Conservation (phyloP, 208 protist genomes). For the Trypanosoma cruzi region DNA sequence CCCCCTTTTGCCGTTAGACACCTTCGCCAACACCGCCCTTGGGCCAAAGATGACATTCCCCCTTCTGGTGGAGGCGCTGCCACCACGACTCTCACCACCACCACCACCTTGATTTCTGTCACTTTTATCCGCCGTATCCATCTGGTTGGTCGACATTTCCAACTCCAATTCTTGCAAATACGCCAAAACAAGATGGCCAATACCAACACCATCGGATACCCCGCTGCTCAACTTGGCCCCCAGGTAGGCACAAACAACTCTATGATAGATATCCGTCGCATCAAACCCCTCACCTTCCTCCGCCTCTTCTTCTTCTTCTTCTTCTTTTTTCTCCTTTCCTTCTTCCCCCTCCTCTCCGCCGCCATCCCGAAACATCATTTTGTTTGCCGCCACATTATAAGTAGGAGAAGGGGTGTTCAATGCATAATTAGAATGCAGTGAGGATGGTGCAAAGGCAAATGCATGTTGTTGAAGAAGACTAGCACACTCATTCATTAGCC, state of each 20-base stretch:
- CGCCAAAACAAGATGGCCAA: slow-evolving; percentile 26
- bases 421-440: neutral
- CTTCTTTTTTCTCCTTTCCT: neutral
- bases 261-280: slow-evolving; percentile 24
- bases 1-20: neutral
- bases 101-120: no score
- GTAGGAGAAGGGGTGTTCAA: neutral
- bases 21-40: slow-evolving; percentile 10
- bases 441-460: slow-evolving; percentile 1
- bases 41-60: no score
- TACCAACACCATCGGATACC: slow-evolving; percentile 15
- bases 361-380: neutral
- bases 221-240: slow-evolving; percentile 31
- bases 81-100: no score
- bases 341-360: no score
- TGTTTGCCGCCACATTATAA: neutral
- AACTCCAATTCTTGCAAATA: slow-evolving; percentile 22
- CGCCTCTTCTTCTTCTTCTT: neutral
- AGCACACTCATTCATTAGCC: slow-evolving; percentile 21
- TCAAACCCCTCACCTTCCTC: slow-evolving; percentile 7
- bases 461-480: slow-evolving; percentile 19
- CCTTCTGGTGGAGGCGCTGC: no score
- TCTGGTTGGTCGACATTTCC: slow-evolving; percentile 20
- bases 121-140: no score
- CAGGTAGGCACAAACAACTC: slow-evolving; percentile 19